A percentile compares a stretch with the other conserved stretches of the same genome.
These are phyloP conservation scores for Terfezia boudieri DNA, from an alignment of 495 filamentous ascomycete species.

Conservation along the genomic window DNA sequence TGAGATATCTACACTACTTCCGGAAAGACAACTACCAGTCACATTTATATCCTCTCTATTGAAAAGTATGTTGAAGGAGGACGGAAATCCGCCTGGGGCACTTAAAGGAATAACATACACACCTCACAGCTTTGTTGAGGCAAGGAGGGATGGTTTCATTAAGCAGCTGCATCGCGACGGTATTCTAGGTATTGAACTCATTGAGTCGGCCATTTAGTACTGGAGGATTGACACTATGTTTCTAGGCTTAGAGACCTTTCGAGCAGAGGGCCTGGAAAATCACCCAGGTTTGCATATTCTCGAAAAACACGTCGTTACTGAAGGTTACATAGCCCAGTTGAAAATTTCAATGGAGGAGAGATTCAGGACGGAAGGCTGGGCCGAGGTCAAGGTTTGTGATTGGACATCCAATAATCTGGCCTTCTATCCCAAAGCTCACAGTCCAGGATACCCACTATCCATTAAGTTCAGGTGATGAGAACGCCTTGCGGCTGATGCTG, in stretches of 20 bases:
- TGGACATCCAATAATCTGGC: constrained; percentile 4
- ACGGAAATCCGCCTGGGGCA: neutral
- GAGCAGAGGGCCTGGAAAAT: too few species aligned
- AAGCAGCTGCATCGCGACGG: constrained; percentile 7
- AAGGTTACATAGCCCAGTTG: constrained; percentile 7
- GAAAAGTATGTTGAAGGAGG: neutral
- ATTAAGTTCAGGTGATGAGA: constrained; percentile 4
- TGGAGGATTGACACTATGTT: too few species aligned
- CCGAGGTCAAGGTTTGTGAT: constrained; percentile 10
- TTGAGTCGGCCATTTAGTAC: too few species aligned
- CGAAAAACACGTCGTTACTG: constrained; percentile 10
- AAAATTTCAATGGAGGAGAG: constrained; percentile 4
- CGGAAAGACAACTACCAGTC: constrained; percentile 4
- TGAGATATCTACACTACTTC: constrained; percentile 8
- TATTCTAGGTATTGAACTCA: constrained; percentile 1
- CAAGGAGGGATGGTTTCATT: constrained; percentile 7
- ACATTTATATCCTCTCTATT: constrained; percentile 7
- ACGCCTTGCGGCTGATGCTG: constrained; percentile 6
- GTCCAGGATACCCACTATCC: too few species aligned
- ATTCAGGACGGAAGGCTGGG: constrained; percentile 12
- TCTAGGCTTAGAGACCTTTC: too few species aligned
- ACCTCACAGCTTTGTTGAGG: constrained; percentile 4
- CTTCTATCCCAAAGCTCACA: constrained; percentile 2
- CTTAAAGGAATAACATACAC: constrained; percentile 7
- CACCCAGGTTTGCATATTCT: constrained; percentile 1